Conservation (phyloP, 129 eudicot species). For the Centaurea solstitialis region DNA sequence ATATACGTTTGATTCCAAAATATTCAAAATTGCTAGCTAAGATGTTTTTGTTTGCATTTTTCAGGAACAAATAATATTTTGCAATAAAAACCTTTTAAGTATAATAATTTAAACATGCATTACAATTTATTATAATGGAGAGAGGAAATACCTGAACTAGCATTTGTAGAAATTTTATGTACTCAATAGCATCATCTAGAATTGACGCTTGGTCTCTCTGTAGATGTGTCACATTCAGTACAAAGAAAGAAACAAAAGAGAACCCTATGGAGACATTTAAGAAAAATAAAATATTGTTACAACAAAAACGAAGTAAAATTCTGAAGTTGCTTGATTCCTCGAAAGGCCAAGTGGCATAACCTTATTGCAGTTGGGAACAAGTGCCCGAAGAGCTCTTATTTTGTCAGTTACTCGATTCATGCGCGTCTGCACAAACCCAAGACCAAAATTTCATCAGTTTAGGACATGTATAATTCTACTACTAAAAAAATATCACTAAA, state of each 20-base stretch:
- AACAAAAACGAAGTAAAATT: not conserved
- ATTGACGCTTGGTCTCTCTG: slow-evolving; percentile 26
- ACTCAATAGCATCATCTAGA: slow-evolving; percentile 23
- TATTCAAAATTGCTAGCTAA: no score
- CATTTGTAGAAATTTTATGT: slow-evolving; percentile 23
- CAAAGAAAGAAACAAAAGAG: not conserved
- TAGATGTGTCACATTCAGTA: not conserved
- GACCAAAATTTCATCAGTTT: slow-evolving; percentile 4
- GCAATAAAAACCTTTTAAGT: not conserved
- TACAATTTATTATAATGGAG: not conserved
- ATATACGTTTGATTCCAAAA: no score
- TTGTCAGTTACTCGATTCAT: slow-evolving; percentile 18
- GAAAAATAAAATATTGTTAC: no score
- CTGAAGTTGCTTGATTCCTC: not conserved
- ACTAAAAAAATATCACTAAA: no score
- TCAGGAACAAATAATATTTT: no score
- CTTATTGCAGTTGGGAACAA: slow-evolving; percentile 39
- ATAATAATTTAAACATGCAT: no score
- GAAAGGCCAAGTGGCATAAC: not conserved
- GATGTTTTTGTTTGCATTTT: no score
- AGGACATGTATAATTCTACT: no score
- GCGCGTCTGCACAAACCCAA: slow-evolving; percentile 17
- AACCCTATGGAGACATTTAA: no score
- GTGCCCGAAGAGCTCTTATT: slow-evolving; percentile 24
- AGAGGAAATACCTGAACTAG: slow-evolving; percentile 23